Base-by-base conservation (phyloP, 352 stramenopile species). In the Phytopythium litorale region DNA sequence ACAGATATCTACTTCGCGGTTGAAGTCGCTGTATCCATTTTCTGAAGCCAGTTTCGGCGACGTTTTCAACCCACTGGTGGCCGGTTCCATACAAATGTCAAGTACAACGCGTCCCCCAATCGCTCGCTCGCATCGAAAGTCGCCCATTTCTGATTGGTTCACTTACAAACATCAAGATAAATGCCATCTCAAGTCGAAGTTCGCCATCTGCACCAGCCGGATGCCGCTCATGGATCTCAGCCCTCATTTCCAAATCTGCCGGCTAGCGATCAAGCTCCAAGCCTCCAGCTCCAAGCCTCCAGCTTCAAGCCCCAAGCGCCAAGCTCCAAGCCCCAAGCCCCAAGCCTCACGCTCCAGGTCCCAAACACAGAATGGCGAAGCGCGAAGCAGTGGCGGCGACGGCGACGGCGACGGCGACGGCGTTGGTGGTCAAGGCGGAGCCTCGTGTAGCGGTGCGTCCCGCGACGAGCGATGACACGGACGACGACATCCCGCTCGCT, bases 401-500 rank as follows among this genome's bases (percentile, higher is more conserved):
- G 16, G 38, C 16, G 38, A 15, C 33, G 9, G 33, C 33, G 5
- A 37, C 38, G 15, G 38, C 38, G 12, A 43, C 38, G 15, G 38
- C 38, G 38, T 43, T 49, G 42, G 48, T 35, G 48, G 48, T 53
- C 28, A 53, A 53, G 48, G 48, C 48, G 48, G 48, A 53, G 48
- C 23, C 42, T 28, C 42, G 42, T 6, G 19, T 7, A 0, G 16
- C 18, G 18, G 18, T 49, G 3, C 42, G 42, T 4, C 7, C 42
- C 19, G 42, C 6, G 13, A 25, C 13, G 18, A 49, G 42, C 38
- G 38, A 45, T 19, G 52, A 58, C 35, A 58, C 52, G 32, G 52
- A 58, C 32, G 52, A 58, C 52, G 52, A 58, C 35, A n/a, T 58
- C 4, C 52, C 52, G 52, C 32, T 58, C 1, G 33, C 52, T 18